phyloP scores from a whole-genome alignment of 306 rosid species.

The Gastrolobium villosum region DNA sequence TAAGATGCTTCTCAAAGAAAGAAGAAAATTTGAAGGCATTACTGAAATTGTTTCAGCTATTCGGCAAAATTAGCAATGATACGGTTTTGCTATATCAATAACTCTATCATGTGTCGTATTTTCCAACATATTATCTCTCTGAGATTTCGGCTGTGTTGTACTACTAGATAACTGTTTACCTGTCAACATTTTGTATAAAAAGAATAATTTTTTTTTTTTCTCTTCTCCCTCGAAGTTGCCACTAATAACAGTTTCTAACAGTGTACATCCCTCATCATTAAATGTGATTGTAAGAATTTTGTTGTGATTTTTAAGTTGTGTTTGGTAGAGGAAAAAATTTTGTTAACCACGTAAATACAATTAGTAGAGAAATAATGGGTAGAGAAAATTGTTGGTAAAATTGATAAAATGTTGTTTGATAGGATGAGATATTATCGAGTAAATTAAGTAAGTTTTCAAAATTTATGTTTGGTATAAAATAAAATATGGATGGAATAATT shows the following conservation, averaged over 20 bases:
- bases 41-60: conserved; percentile 62
- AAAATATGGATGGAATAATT: too few species aligned
- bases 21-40: conserved; percentile 61
- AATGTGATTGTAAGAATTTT: background rate
- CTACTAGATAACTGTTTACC: background rate
- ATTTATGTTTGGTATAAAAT: too few species aligned
- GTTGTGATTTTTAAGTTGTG: too few species aligned
- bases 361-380: too few species aligned
- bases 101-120: background rate
- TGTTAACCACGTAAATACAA: too few species aligned
- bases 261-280: too few species aligned
- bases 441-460: too few species aligned
- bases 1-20: conserved; percentile 71
- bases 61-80: conserved; percentile 43
- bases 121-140: background rate
- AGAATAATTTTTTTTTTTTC: background rate
- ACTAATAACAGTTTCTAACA: background rate
- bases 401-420: too few species aligned
- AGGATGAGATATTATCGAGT: too few species aligned
- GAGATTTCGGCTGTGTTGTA: background rate
- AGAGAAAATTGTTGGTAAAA: too few species aligned
- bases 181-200: background rate
- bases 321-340: too few species aligned
- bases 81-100: background rate
- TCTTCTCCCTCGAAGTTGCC: background rate